These are phyloP conservation scores for Colletotrichum sp. DNA, from an alignment of 2,329 filamentous ascomycete species.

Conservation along the genomic window DNA sequence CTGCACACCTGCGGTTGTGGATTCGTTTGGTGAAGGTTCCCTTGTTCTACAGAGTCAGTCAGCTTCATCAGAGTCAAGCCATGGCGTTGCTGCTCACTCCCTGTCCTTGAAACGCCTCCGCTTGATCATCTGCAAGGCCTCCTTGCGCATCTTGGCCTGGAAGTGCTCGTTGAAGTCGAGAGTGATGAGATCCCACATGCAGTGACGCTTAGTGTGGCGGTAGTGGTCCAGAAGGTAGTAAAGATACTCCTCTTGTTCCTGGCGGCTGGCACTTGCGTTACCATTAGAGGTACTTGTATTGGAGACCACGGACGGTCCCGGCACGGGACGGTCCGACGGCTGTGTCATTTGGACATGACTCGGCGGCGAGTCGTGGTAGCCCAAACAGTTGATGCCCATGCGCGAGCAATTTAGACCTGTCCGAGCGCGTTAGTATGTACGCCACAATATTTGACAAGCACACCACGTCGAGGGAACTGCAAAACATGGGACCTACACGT, in stretches of 20 bases:
- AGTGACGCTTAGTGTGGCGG: conserved; percentile 19
- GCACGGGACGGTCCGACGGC: conserved; percentile 13
- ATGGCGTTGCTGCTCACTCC: not conserved
- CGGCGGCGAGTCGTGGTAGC: conserved; percentile 10
- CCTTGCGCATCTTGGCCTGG: conserved; percentile 17
- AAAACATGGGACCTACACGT: conserved; percentile 3
- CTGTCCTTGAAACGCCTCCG: conserved; percentile 17
- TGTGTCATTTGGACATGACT: conserved; percentile 15
- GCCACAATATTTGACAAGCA: not conserved
- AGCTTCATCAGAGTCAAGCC: not conserved
- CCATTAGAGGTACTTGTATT: not conserved
- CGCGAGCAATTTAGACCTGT: conserved; percentile 17
- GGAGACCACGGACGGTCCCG: not conserved
- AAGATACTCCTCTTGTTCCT: conserved; percentile 19
- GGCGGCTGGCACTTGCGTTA: conserved; percentile 14
- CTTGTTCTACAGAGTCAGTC: not conserved
- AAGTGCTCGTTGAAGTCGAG: conserved; percentile 20
- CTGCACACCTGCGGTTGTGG: not conserved
- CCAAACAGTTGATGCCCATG: conserved; percentile 21
- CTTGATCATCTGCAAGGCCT: conserved; percentile 20
- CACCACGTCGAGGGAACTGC: not conserved
- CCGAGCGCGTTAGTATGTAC: not conserved
- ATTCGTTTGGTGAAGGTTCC: conserved; percentile 6
- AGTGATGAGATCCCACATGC: conserved; percentile 20
- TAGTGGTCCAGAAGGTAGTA: conserved; percentile 20